phyloP scores from a whole-genome alignment of 2,329 filamentous ascomycete species.

The Pseudogymnoascus sp. region DNA sequence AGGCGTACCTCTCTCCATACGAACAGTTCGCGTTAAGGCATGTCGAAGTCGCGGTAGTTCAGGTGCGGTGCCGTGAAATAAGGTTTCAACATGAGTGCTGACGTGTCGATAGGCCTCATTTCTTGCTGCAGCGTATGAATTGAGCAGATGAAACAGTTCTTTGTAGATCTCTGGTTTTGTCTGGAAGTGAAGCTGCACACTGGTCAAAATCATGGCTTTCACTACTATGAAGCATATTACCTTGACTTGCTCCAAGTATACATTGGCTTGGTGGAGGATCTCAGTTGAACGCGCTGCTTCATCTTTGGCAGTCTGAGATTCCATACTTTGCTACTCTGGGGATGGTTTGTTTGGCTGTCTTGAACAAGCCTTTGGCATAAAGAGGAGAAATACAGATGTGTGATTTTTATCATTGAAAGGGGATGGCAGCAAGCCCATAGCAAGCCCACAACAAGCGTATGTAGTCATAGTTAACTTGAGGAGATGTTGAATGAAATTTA shows the following conservation, averaged over 20 bases:
- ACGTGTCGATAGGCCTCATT: neutral
- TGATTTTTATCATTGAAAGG: neutral
- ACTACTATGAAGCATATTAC: neutral
- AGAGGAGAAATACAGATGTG: too few species aligned
- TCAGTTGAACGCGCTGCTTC: neutral
- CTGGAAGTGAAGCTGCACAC: neutral
- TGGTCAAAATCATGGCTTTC: neutral
- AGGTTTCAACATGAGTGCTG: neutral
- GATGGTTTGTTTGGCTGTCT: neutral
- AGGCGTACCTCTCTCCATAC: neutral
- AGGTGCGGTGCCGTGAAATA: neutral
- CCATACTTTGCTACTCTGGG: neutral
- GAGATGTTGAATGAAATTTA: neutral
- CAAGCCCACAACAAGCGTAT: neutral
- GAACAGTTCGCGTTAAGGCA: neutral
- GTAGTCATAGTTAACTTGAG: neutral
- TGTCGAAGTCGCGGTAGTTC: neutral
- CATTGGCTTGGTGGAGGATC: neutral
- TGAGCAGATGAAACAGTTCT: neutral
- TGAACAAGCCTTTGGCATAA: neutral
- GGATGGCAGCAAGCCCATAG: neutral
- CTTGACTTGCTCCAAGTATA: constrained; percentile 1
- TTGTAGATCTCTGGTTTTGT: neutral
- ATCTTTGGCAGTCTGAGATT: neutral
- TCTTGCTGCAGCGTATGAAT: neutral